Percentiles rank a stretch among this genome's conserved stretches.
Conservation (phyloP, 306 rosid species). For the Citrullus mucosospermus region DNA sequence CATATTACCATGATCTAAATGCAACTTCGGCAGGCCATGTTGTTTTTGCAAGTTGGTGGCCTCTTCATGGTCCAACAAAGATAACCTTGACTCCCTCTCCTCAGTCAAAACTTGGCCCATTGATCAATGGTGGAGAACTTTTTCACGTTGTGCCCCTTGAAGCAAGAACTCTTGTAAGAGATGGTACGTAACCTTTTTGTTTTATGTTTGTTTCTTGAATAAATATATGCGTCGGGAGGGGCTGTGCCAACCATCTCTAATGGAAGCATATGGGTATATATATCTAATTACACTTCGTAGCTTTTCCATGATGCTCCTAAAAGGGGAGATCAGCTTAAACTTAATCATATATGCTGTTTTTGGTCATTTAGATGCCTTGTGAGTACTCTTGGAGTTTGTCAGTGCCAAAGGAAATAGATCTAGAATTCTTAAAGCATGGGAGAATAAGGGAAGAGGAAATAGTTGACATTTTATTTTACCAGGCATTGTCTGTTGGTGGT, state of each 20-base stretch:
- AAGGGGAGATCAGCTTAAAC: background rate
- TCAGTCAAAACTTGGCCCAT: conserved; percentile 47
- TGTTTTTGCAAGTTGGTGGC: conserved; percentile 72
- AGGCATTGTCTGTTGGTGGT: background rate
- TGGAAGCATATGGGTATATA: background rate
- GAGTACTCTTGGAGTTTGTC: background rate
- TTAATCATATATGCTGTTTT: background rate
- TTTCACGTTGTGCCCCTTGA: conserved; percentile 44
- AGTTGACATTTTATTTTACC: background rate
- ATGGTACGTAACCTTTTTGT: conserved; percentile 37
- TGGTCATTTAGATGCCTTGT: background rate
- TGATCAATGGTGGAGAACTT: conserved; percentile 74
- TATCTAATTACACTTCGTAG: background rate
- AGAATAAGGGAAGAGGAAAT: background rate
- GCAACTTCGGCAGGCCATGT: conserved; percentile 48
- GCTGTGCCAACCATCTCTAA: background rate
- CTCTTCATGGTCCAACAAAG: conserved; percentile 55
- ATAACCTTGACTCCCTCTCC: conserved; percentile 48
- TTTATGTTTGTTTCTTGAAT: background rate
- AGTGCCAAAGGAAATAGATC: background rate
- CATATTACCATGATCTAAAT: conserved; percentile 42
- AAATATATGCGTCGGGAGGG: too few species aligned
- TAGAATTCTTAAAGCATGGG: background rate
- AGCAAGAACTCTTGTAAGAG: conserved; percentile 65
- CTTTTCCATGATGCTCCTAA: background rate